phyloP scores from a whole-genome alignment of 352 stramenopile species.

The Pythium apleroticum region DNA sequence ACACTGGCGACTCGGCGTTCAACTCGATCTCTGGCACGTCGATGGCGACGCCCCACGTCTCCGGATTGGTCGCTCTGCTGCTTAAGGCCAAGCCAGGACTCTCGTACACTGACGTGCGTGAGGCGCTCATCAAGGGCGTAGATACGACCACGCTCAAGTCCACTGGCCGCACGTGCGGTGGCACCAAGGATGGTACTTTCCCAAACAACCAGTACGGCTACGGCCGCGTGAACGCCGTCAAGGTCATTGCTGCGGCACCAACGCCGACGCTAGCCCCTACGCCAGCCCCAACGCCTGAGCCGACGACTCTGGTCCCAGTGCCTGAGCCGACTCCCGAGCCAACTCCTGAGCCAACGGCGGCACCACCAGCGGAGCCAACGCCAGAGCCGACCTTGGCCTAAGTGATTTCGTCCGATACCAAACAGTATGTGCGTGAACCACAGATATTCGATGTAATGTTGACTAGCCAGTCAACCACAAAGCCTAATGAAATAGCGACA shows the following conservation, averaged over 20 bases:
- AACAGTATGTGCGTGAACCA: neutral
- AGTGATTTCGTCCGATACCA: neutral
- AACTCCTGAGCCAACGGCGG: neutral
- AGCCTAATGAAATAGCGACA: neutral
- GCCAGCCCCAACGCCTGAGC: neutral
- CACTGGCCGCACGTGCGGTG: neutral
- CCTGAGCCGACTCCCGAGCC: neutral
- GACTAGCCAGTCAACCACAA: neutral
- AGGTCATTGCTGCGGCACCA: neutral
- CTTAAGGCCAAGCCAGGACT: conserved; percentile 3
- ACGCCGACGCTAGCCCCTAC: neutral
- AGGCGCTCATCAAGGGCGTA: neutral
- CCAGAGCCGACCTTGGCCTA: neutral
- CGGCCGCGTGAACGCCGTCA: conserved; percentile 26
- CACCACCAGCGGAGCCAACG: neutral
- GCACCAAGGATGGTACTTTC: conserved; percentile 5
- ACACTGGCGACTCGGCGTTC: conserved; percentile 18
- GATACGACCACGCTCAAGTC: neutral
- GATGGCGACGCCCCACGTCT: conserved; percentile 34
- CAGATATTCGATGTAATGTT: neutral
- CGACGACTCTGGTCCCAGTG: neutral
- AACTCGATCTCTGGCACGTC: conserved; percentile 25
- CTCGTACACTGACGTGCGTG: neutral
- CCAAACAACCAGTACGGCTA: conserved; percentile 35
- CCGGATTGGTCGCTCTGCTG: conserved; percentile 27